Evolutionary conservation across 106 monocot species (phyloP), one percentile per base, ranked within the genome.

Genomic region (Allium cepa): DNA sequence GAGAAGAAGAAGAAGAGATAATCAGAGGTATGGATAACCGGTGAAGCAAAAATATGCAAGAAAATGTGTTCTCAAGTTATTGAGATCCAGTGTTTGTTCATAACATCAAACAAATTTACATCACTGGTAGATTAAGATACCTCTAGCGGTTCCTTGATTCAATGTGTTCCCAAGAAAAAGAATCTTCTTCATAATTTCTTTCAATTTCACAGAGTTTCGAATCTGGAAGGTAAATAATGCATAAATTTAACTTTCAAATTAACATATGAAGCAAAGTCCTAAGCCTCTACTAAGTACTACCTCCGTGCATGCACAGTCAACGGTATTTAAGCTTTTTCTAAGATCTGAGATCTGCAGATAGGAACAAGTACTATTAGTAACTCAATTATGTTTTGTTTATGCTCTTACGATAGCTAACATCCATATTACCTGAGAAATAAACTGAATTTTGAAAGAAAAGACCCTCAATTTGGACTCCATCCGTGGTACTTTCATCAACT

Each of bases 131-230:
- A 62, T 53, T 53, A 13, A 49, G 26, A 60, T 86, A 90, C 90
- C 90, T 78, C 83, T 83, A 55, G 90, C 90, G 80, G 90, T 90
- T 53, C 90, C 90, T 68, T 90, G 90, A 78, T 90, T 90, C 57
- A 90, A 78, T 53, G 80, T 80, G 73, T 90, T 90, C 57, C 90
- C 90, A 71, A 90, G 82, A 64, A 72, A 63, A 62, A 90, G 57
- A 70, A 90, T 83, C 73, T 83, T 90, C 82, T 85, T 90, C 90
- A 90, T 85, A 26, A 85, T 76, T 71, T 90, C 90, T 70, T 85
- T 90, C 62, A 90, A 59, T 53, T 85, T 90, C 49, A 78, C 60
- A 67, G 90, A 90, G 75, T 59, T 77, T 36, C 82, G 76, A 47
- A 90, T 78, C 90, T 90, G 77, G 58, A 67, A 67, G 63, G 16